phyloP scores from a whole-genome alignment of 208 protist genomes.

The Acanthamoeba triangularis region DNA sequence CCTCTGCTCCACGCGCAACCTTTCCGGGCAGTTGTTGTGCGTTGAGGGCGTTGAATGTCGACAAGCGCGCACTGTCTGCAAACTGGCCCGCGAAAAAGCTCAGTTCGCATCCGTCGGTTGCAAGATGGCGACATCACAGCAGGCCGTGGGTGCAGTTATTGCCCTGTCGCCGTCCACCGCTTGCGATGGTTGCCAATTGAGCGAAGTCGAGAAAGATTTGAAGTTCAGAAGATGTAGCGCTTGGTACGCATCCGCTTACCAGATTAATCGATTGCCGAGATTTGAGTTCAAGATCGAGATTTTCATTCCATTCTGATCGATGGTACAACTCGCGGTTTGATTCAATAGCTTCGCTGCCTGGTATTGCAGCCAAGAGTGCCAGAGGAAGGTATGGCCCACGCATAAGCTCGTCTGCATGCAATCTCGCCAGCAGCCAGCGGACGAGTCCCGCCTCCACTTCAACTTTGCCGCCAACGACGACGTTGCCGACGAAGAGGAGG shows the following conservation, averaged over 20 bases:
- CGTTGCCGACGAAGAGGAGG: not conserved
- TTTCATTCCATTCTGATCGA: not conserved
- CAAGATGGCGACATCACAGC: too few relatives aligned
- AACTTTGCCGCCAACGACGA: not conserved
- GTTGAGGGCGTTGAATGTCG: too few relatives aligned
- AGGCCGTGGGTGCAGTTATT: too few relatives aligned
- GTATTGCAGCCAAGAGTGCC: conserved; percentile 14
- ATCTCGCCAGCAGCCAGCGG: not conserved
- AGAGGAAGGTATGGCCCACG: not conserved
- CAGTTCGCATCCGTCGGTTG: too few relatives aligned
- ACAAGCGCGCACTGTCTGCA: too few relatives aligned
- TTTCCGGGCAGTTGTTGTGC: too few relatives aligned
- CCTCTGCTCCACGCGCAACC: too few relatives aligned
- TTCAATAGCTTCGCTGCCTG: not conserved
- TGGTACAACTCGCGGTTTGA: too few relatives aligned
- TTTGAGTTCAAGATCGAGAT: too few relatives aligned
- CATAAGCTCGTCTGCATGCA: not conserved
- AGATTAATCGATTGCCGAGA: too few relatives aligned
- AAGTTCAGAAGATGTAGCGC: conserved; percentile 24
- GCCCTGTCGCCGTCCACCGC: not conserved
- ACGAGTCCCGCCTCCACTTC: not conserved
- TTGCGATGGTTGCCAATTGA: not conserved
- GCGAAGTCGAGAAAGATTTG: not conserved
- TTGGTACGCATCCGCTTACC: not conserved
- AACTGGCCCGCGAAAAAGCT: too few relatives aligned